phyloP scores from a whole-genome alignment of 2,329 filamentous ascomycete genomes.

The Ophiostoma tasmaniense region DNA sequence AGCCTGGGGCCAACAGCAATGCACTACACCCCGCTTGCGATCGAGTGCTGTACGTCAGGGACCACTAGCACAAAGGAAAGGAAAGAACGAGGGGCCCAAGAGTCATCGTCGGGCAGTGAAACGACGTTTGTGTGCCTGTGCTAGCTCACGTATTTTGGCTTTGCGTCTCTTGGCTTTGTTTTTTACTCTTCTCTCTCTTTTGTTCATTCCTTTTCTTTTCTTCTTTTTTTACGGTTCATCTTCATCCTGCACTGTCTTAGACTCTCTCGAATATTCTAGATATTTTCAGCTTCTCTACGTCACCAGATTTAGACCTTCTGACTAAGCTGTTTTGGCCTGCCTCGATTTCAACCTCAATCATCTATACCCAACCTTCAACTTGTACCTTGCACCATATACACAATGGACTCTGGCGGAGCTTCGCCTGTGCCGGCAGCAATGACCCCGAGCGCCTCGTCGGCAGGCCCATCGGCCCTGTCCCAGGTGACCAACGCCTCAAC shows the following conservation, averaged over 20 bases:
- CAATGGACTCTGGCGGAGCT: slow-evolving; percentile 23
- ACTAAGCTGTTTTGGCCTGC: background rate
- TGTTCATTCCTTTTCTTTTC: background rate
- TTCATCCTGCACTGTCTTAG: background rate
- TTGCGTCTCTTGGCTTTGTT: background rate
- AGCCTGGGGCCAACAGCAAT: background rate
- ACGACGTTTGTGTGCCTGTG: background rate
- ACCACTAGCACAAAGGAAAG: background rate
- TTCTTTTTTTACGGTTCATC: background rate
- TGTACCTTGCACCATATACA: background rate
- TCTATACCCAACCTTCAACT: background rate
- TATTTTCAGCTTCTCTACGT: background rate
- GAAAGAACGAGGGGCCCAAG: background rate
- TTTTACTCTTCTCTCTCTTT: background rate
- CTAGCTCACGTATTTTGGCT: background rate
- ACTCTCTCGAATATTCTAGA: background rate
- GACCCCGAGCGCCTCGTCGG: background rate
- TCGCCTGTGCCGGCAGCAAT: background rate
- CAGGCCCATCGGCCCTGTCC: slow-evolving; percentile 10
- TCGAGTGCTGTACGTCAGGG: background rate
- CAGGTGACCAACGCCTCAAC: slow-evolving; percentile 21
- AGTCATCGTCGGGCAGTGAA: background rate
- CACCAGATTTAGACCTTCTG: background rate
- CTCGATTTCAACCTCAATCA: background rate
- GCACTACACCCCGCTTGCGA: background rate